These are phyloP conservation scores for Delonix regia DNA, from an alignment of 306 rosid species.

Conservation along the genomic window DNA sequence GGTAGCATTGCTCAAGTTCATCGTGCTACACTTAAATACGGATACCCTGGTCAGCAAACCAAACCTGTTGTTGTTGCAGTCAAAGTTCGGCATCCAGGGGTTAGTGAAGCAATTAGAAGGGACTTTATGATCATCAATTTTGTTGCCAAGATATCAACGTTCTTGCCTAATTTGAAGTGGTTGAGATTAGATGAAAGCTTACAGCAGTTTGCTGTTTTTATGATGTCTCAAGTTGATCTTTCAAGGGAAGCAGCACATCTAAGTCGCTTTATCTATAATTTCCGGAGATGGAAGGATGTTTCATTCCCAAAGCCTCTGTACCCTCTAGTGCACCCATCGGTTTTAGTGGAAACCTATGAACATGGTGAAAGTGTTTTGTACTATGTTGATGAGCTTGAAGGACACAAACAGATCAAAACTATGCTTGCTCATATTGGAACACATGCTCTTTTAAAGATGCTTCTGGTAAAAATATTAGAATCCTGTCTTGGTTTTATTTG, in stretches of 20 bases:
- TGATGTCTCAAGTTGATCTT: slow-evolving; percentile 86
- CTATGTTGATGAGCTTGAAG: slow-evolving; percentile 69
- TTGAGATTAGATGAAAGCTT: slow-evolving; percentile 78
- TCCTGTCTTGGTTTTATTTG: slow-evolving; percentile 3
- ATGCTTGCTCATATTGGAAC: slow-evolving; percentile 83
- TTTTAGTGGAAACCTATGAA: slow-evolving; percentile 80
- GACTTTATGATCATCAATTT: slow-evolving; percentile 66
- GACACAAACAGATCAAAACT: slow-evolving; percentile 61
- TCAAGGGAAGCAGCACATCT: slow-evolving; percentile 87
- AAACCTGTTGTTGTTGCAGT: slow-evolving; percentile 77
- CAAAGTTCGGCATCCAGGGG: slow-evolving; percentile 86
- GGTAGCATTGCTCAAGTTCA: slow-evolving; percentile 92
- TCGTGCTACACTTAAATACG: slow-evolving; percentile 71
- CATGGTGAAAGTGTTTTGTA: slow-evolving; percentile 71
- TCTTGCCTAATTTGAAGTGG: slow-evolving; percentile 67
- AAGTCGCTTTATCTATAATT: slow-evolving; percentile 74
- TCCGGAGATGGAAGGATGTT: slow-evolving; percentile 69
- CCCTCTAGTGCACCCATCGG: slow-evolving; percentile 85
- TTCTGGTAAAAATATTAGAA: slow-evolving; percentile 57
- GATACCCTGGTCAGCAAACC: slow-evolving; percentile 63
- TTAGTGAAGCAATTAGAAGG: slow-evolving; percentile 76
- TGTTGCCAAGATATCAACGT: slow-evolving; percentile 53
- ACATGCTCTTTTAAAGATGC: slow-evolving; percentile 79
- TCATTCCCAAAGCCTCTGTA: slow-evolving; percentile 81
- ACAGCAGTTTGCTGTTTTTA: slow-evolving; percentile 70